A percentile compares a stretch with the other conserved stretches of the same genome.
phyloP scores from a whole-genome alignment of 768 basidiomycete species.

The Tephrocybe sp. region DNA sequence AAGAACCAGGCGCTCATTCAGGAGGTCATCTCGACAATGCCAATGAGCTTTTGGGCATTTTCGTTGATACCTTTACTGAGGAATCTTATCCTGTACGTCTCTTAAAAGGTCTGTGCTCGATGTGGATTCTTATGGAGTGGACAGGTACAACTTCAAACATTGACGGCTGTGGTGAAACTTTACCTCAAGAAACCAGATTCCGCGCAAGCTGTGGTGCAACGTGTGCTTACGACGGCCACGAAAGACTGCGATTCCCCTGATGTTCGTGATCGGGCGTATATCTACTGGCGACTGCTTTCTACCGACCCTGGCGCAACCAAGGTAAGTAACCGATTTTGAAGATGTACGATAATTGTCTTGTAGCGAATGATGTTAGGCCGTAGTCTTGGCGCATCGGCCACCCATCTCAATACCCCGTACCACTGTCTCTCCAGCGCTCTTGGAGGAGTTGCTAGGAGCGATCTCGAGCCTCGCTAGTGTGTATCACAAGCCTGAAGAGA shows the following conservation, averaged over 20 bases:
- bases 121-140: slow-evolving; percentile 2
- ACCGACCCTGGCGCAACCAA: slow-evolving; percentile 96
- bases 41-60: slow-evolving; percentile 84
- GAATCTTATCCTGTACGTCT: slow-evolving; percentile 81
- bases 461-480: slow-evolving; percentile 89
- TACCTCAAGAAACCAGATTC: slow-evolving; percentile 94
- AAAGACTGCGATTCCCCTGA: slow-evolving; percentile 97
- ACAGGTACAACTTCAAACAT: slow-evolving; percentile 72
- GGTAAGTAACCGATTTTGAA: too few relatives aligned
- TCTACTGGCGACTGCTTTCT: slow-evolving; percentile 94
- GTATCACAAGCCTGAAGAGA: slow-evolving; percentile 96
- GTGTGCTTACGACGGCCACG: slow-evolving; percentile 90
- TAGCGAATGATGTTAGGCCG: slow-evolving; percentile 38
- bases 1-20: slow-evolving; percentile 90
- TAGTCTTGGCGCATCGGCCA: slow-evolving; percentile 88
- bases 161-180: slow-evolving; percentile 95
- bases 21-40: slow-evolving; percentile 95
- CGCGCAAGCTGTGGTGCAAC: slow-evolving; percentile 89
- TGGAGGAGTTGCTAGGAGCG: slow-evolving; percentile 91
- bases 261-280: slow-evolving; percentile 94
- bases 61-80: slow-evolving; percentile 90
- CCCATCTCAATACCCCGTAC: slow-evolving; percentile 92
- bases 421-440: slow-evolving; percentile 79
- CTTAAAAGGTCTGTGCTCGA: not conserved
- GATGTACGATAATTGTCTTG: too few relatives aligned